Conservation (phyloP, 148 eudicot species). For the Heliamphora exappendiculata region DNA sequence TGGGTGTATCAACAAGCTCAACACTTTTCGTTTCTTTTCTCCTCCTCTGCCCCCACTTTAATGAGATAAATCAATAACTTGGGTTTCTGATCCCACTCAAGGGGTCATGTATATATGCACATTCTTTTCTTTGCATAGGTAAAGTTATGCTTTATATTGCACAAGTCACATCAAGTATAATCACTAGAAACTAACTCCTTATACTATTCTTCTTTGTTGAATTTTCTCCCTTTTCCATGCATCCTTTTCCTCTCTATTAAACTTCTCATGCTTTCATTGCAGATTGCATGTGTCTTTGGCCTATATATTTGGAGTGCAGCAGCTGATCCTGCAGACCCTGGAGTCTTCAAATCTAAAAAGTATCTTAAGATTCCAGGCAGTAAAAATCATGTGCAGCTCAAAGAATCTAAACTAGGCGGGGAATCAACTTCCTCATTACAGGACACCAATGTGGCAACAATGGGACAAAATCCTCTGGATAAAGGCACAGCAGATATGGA, state of each 20-base stretch:
- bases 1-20: not conserved
- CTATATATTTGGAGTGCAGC: slow-evolving; percentile 95
- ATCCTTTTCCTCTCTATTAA: not conserved
- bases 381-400: slow-evolving; percentile 25
- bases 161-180: too few species aligned
- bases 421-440: slow-evolving; percentile 51
- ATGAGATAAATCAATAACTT: not conserved
- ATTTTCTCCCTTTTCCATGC: not conserved
- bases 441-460: slow-evolving; percentile 35
- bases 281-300: slow-evolving; percentile 65
- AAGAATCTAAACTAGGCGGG: slow-evolving; percentile 49
- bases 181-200: not conserved
- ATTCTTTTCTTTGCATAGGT: too few species aligned
- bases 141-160: too few species aligned
- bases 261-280: slow-evolving; percentile 13
- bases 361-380: slow-evolving; percentile 46
- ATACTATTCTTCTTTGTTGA: not conserved
- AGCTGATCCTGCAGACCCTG: slow-evolving; percentile 90
- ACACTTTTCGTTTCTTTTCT: not conserved
- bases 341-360: slow-evolving; percentile 90
- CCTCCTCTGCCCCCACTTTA: not conserved
- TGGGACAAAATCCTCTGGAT: slow-evolving; percentile 36
- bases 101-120: too few species aligned
- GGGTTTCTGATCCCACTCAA: slow-evolving; percentile 3
- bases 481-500: slow-evolving; percentile 33